Evolutionary conservation across 2,329 filamentous ascomycete species (phyloP).

Genomic region (Diaporthe humulicola): DNA sequence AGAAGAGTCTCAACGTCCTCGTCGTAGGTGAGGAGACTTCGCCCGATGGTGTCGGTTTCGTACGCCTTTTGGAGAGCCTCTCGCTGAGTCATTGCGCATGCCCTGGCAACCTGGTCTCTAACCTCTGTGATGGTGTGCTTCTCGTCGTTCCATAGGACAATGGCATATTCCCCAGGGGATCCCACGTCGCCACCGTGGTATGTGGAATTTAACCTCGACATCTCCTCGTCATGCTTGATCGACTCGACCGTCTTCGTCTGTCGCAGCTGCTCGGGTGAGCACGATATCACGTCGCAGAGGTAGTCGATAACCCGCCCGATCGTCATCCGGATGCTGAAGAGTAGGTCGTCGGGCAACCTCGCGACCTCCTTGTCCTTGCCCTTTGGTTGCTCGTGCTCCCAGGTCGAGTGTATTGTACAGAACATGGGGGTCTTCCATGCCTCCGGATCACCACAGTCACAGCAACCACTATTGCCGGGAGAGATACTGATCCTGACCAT

Average conservation of each 20-base stretch:
- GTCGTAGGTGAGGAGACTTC: conserved; percentile 85
- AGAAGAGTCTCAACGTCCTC: conserved; percentile 80
- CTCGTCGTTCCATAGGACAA: conserved; percentile 97
- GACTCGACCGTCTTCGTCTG: conserved; percentile 85
- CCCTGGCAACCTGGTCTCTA: conserved; percentile 87
- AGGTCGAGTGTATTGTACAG: conserved; percentile 92
- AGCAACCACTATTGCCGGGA: conserved; percentile 93
- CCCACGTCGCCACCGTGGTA: conserved; percentile 80
- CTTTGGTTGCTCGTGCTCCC: conserved; percentile 63
- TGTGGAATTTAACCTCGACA: conserved; percentile 80
- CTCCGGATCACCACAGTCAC: conserved; percentile 96
- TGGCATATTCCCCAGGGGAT: conserved; percentile 80
- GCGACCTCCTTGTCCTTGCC: conserved; percentile 72
- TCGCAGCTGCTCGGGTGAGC: conserved; percentile 94
- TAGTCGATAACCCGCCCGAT: conserved; percentile 91
- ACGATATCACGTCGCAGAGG: conserved; percentile 97
- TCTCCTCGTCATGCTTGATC: conserved; percentile 84
- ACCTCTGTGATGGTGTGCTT: conserved; percentile 97
- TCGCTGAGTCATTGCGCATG: conserved; percentile 79
- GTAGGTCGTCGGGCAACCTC: conserved; percentile 79
- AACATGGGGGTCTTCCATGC: conserved; percentile 91
- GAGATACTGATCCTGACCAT: conserved; percentile 91
- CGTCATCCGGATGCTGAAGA: conserved; percentile 85
- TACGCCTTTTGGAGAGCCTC: conserved; percentile 83
- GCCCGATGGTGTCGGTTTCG: conserved; percentile 89